Evolutionary conservation across 306 rosid genomes (phyloP).

Genomic region (Prunus salicina): DNA sequence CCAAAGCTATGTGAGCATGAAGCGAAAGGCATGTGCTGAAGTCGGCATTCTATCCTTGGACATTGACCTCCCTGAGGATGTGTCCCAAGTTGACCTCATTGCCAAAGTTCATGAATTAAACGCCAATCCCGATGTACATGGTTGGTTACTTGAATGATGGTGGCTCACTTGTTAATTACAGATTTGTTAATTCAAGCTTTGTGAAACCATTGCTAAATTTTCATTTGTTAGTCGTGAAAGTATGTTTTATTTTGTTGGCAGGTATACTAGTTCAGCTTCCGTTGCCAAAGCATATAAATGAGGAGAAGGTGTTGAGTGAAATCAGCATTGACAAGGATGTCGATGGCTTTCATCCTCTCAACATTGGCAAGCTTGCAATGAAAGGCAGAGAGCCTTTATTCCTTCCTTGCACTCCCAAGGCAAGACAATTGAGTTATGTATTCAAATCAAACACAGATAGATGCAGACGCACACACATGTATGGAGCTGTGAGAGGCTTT

Average conservation of each 20-base stretch:
- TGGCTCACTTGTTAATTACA: neutral
- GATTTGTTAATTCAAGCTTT: neutral
- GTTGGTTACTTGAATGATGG: conserved; percentile 29
- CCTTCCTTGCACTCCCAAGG: conserved; percentile 94
- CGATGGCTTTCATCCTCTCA: conserved; percentile 94
- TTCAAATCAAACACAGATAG: conserved; percentile 12
- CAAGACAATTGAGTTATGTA: conserved; percentile 22
- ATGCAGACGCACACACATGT: neutral
- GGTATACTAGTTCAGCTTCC: conserved; percentile 97
- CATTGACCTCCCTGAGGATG: conserved; percentile 72
- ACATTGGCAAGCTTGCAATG: conserved; percentile 95
- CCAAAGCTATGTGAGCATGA: conserved; percentile 74
- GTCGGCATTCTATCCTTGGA: conserved; percentile 81
- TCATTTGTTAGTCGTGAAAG: neutral
- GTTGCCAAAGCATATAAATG: conserved; percentile 84
- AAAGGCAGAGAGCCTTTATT: conserved; percentile 91
- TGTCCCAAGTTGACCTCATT: conserved; percentile 57
- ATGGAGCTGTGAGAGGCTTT: conserved; percentile 1
- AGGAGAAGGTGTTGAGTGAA: conserved; percentile 73
- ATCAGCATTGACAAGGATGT: conserved; percentile 90
- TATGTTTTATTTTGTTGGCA: conserved; percentile 17
- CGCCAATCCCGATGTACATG: conserved; percentile 69
- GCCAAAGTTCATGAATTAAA: conserved; percentile 63
- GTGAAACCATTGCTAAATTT: neutral
- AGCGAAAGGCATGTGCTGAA: conserved; percentile 88